phyloP scores from a whole-genome alignment of 768 basidiomycete species.

The Russula earlei region DNA sequence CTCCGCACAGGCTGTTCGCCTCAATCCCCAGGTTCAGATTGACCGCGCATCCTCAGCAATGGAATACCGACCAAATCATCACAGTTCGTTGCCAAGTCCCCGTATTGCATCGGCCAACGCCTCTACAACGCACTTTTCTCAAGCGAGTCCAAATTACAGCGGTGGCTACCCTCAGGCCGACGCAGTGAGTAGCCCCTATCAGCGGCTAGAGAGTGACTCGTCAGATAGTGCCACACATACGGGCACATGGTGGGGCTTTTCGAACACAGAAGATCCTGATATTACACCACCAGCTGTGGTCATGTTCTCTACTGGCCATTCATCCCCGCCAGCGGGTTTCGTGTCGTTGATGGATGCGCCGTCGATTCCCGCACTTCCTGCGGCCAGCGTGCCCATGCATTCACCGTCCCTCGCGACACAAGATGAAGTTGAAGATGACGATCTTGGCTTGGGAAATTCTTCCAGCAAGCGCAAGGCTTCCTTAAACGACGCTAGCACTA shows the following conservation, averaged over 20 bases:
- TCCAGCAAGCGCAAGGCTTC: conserved; percentile 32
- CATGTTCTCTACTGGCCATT: conserved; percentile 45
- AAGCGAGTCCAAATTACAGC: conserved; percentile 28
- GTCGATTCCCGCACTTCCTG: conserved; percentile 28
- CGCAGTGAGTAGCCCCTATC: background rate
- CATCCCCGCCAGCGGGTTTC: conserved; percentile 32
- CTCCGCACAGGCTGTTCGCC: conserved; percentile 55
- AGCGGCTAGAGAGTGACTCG: background rate
- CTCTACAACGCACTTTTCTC: conserved; percentile 42
- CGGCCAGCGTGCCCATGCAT: conserved; percentile 14
- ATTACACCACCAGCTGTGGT: conserved; percentile 59
- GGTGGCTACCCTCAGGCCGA: conserved; percentile 20
- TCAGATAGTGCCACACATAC: background rate
- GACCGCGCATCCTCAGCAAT: conserved; percentile 73
- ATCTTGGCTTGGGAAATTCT: conserved; percentile 84
- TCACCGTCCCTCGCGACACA: conserved; percentile 17
- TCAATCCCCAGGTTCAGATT: conserved; percentile 41
- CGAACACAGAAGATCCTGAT: conserved; percentile 30
- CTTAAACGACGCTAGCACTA: conserved; percentile 25
- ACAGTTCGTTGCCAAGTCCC: conserved; percentile 44
- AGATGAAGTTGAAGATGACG: conserved; percentile 67
- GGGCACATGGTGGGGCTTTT: conserved; percentile 54
- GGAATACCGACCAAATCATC: conserved; percentile 47
- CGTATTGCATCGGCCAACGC: conserved; percentile 46
- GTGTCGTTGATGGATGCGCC: conserved; percentile 74